These are phyloP conservation scores for Lactarius psammicola DNA, from an alignment of 768 basidiomycete genomes.

Conservation along the genomic window DNA sequence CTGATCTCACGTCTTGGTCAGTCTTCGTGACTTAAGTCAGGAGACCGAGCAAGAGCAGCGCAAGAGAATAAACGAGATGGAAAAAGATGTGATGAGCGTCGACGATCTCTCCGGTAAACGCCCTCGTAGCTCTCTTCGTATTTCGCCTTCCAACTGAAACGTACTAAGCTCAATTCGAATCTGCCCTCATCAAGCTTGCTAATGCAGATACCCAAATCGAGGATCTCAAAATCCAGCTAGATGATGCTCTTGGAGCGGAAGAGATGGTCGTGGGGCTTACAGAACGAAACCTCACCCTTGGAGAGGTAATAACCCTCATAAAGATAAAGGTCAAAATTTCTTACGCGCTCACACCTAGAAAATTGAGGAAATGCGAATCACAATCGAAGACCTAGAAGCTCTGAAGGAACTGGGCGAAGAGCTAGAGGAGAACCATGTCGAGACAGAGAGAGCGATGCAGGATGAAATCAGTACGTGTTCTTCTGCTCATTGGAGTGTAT, in stretches of 20 bases:
- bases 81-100: constrained; percentile 75
- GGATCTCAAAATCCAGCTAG: constrained; percentile 89
- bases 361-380: constrained; percentile 96
- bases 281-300: constrained; percentile 87
- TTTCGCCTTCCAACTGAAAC: constrained; percentile 16
- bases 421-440: constrained; percentile 92
- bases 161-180: constrained; percentile 69
- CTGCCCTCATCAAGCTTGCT: constrained; percentile 71
- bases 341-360: constrained; percentile 49
- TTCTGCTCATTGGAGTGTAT: neutral
- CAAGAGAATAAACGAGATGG: constrained; percentile 78
- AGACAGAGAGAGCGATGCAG: constrained; percentile 87
- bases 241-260: constrained; percentile 92
- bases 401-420: constrained; percentile 96
- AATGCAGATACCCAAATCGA: constrained; percentile 92
- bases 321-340: neutral
- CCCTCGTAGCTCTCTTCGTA: constrained; percentile 8
- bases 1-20: constrained; percentile 34
- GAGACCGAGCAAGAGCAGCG: constrained; percentile 87
- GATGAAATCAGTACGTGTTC: constrained; percentile 74
- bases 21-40: constrained; percentile 83
- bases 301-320: constrained; percentile 59
- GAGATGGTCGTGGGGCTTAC: constrained; percentile 96
- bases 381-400: constrained; percentile 94
- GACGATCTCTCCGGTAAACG: constrained; percentile 76